Conservation (phyloP, 225 moss, liverwort and hornwort species). For the Physcomitrium patens region DNA sequence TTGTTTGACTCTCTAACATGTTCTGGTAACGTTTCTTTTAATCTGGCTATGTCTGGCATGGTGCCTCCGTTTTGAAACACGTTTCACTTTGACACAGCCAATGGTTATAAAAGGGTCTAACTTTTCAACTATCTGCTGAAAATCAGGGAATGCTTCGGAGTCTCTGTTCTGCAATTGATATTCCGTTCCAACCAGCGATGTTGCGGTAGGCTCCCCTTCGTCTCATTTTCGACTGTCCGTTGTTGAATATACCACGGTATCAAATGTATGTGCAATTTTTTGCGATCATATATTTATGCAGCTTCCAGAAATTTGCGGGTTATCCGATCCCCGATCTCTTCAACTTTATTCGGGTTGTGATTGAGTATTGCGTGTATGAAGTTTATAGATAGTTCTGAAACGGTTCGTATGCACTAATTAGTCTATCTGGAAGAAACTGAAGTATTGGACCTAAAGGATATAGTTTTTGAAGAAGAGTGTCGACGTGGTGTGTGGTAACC, state of each 20-base stretch:
- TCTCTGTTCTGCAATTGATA: conserved; percentile 80
- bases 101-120: conserved; percentile 33
- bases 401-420: not conserved
- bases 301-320: conserved; percentile 2
- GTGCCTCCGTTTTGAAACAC: conserved; percentile 24
- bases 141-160: conserved; percentile 77
- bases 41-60: not conserved
- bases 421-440: not conserved
- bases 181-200: conserved; percentile 87
- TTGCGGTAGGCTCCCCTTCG: conserved; percentile 50
- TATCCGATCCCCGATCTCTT: not conserved
- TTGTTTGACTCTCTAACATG: not conserved
- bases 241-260: not conserved
- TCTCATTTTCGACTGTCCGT: not conserved
- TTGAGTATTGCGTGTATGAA: not conserved
- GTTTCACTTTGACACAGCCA: conserved; percentile 24
- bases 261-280: not conserved
- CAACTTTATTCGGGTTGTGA: not conserved
- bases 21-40: conserved; percentile 15
- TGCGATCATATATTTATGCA: not conserved
- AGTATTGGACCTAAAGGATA: not conserved
- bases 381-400: conserved; percentile 14
- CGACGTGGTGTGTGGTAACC: conserved; percentile 15
- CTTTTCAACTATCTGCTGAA: conserved; percentile 30
- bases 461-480: not conserved